Evolutionary conservation across 2,329 filamentous ascomycete species (phyloP), one percentile per base, ranked within the genome.

Genomic region (Penicillium vulpinum): DNA sequence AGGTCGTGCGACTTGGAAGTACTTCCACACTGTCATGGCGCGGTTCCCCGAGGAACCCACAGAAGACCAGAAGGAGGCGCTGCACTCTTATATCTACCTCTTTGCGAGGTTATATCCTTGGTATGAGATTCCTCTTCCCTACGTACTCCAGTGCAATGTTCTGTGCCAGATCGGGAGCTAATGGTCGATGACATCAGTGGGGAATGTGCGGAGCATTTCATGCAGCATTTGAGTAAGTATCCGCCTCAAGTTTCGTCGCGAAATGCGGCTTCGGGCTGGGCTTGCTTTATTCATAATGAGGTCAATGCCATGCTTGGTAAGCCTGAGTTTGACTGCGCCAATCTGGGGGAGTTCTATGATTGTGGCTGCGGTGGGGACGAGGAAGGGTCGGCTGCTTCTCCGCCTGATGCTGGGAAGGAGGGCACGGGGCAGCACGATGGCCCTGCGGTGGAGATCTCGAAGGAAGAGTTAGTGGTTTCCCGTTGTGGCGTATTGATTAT

Each of bases 31-130:
- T 18, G 85, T 85, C 57, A 86, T 88, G 77, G 84, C 84, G 51
- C 80, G 84, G 62, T 88, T 86, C 67, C 85, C 85, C 13, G 85
- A 87, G 65, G 80, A 82, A 57, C 85, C 85, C 2, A 84, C 81
- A 0, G 71, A 77, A 22, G 85, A 88, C 54, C 84, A 88, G 68
- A 81, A 82, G 64, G 77, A 81, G 49, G 83, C 85, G 5, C 69
- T 88, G 59, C 78, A 81, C 55, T 81, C 80, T 52, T 88, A 84
- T 66, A 81, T 88, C 54, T 82, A 86, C 67, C 76, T 88, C 7
- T 88, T 88, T 68, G 83, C 86, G 64, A 77, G 85, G 61, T 72
- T 88, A 38, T 88, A 88, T 68, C 85, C 85, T 54, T 88, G 85
- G 81, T 83, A 77, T 15, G 31, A 46, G 26, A 33, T 33, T 33